Base-by-base conservation (phyloP, 345 rosid genomes). In the Fremontodendron californicum region DNA sequence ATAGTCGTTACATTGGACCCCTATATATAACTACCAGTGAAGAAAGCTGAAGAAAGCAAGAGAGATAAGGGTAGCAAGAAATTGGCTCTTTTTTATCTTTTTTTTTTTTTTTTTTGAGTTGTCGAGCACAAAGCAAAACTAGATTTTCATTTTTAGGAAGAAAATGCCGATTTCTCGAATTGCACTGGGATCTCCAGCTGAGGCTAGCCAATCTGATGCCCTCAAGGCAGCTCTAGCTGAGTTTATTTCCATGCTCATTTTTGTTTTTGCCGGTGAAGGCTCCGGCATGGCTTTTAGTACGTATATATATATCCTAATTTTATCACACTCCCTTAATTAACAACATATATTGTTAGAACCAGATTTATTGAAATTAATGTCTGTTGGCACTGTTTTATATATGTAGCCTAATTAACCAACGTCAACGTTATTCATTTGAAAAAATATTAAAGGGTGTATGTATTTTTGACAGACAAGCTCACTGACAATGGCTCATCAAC, bases 201-300 rank as follows among this genome's bases (percentile, higher is more conserved):
- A 89, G 78, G 54, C 85, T 16, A 75, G 87, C 74, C 87, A 79
- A 11, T 69, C 86, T 7, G 90, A 86, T 39, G 83, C 90, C 43
- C 84, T 84, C 79, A 86, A 57, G 78, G 92, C 92, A 16, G 94
- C 80, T 25, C 85, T 89, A 12, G 92, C 94, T 2, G 92, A 90
- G 85, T 90, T 90, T 75, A 86, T 90, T 68, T 89, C 90, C 10
- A 79, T 89, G 86, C 88, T 90, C 49, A 90, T 90, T 40, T 89
- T 90, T 23, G 90, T 90, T 48, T 90, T 90, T 12, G 94, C 94
- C 52, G 91, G 94, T 4, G 88, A 87, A 87, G 92, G 94, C 43
- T 87, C 94, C 16, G 94, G 92, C 82, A 89, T 90, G 90, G 94
- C 94, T 25, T 89, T 85, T 75, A 86, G 85, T 49, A 87, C 82